Percentiles rank a stretch among this genome's conserved stretches.
Conservation (phyloP, 495 filamentous ascomycete genomes). For the Aspergillus sclerotioniger region DNA sequence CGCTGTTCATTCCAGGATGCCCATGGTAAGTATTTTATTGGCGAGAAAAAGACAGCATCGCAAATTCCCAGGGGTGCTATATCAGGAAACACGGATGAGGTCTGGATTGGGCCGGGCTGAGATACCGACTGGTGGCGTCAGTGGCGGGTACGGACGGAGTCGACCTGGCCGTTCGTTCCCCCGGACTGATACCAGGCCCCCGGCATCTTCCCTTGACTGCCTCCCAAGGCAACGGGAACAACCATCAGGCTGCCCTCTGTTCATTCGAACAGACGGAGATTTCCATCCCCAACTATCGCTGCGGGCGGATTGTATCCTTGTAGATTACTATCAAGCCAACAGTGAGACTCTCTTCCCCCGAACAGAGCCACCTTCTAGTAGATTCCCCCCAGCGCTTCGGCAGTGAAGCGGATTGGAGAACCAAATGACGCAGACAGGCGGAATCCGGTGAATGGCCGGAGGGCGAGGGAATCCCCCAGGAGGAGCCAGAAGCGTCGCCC, state of each 20-base stretch:
- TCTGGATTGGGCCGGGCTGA: conserved; percentile 6
- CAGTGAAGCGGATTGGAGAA: conserved; percentile 5
- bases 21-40: background rate
- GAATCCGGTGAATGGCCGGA: background rate
- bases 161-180: background rate
- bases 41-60: background rate
- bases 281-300: no score
- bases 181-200: conserved; percentile 1
- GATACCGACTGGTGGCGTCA: conserved; percentile 28
- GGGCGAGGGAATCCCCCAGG: conserved; percentile 17
- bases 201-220: background rate
- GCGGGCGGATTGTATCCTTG: background rate
- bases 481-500: conserved; percentile 14
- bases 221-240: background rate
- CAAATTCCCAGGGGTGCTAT: background rate
- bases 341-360: no score
- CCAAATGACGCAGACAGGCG: conserved; percentile 1
- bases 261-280: no score
- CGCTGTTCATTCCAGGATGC: background rate
- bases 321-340: background rate
- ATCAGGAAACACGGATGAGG: conserved; percentile 1
- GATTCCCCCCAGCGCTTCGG: conserved; percentile 9
- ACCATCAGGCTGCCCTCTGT: no score
- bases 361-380: conserved; percentile 11
- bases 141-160: conserved; percentile 27